Base-by-base conservation (phyloP, 2,329 filamentous ascomycete species). In the Exophiala sp. region DNA sequence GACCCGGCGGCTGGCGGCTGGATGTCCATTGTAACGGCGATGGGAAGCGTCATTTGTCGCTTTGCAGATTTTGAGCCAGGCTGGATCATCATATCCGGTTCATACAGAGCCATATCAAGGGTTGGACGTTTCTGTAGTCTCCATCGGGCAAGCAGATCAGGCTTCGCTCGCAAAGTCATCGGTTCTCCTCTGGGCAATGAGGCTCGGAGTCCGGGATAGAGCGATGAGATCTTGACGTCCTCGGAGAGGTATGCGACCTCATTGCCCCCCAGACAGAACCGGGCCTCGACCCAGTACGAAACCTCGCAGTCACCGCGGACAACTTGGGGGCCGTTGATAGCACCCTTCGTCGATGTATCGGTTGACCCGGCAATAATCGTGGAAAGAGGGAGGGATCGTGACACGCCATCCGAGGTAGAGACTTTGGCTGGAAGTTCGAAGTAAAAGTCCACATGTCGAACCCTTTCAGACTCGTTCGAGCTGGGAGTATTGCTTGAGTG, bases 281-380 rank as follows among this genome's bases (percentile, higher is more conserved):
- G 40, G 13, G 45, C 51, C 35, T 57, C 54, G 19, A 57, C 43
- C 54, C 54, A 57, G 30, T 54, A 57, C 9, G 54, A 54, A 16
- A 57, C 48, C 14, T 57, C 50, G 24, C 50, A 50, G 6, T 54
- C 45, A 13, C 54, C 54, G 4, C 14, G 47, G 8, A 50, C 47
- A 10, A 46, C 13, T 2, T 46, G 51, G 13, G 14, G 41, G 30
- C 53, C 50, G 35, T 52, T 57, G 30, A 57, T 11, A 3, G 40
- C 47, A 27, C 37, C 48, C 29, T 30, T 48, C 14, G 50, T 44
- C 14, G 19, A 24, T 4, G 37, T 14, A 4, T 32, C 39, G 6
- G 51, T 48, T 16, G 37, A 43, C n/a, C 50, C 54, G 18, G 29
- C 46, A 34, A 57, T 42, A 2, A 10, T 40, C 6, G 40, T 34